A percentile compares a stretch with the other conserved stretches of the same genome.
phyloP scores from a whole-genome alignment of 169 alveolate genomes.

The Cystoisospora suis region DNA sequence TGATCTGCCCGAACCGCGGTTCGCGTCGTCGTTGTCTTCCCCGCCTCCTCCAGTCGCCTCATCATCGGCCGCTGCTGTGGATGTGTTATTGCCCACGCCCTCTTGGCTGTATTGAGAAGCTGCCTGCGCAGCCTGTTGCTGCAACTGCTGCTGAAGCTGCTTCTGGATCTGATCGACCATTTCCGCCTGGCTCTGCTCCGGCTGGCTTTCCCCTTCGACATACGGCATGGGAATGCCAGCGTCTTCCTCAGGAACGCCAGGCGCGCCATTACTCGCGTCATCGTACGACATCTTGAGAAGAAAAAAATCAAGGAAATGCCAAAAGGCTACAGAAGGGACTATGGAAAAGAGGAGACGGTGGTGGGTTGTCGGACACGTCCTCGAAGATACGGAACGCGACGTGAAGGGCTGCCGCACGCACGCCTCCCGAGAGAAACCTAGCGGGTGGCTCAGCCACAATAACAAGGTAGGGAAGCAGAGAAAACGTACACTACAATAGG shows the following conservation, averaged over 20 bases:
- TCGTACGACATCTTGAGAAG: background rate
- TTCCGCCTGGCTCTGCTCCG: background rate
- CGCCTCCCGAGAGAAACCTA: too few relatives aligned
- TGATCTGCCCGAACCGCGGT: background rate
- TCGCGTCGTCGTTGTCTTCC: background rate
- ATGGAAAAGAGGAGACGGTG: background rate
- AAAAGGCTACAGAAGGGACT: background rate
- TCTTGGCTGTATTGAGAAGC: too few relatives aligned
- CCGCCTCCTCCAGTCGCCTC: background rate
- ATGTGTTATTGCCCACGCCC: background rate
- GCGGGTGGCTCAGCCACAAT: too few relatives aligned
- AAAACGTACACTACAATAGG: too few relatives aligned
- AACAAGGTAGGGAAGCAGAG: too few relatives aligned
- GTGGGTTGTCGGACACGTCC: too few relatives aligned
- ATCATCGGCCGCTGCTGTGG: background rate
- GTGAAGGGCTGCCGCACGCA: too few relatives aligned
- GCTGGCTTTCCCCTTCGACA: conserved; percentile 5
- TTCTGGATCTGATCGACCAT: too few relatives aligned
- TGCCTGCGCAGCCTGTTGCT: background rate
- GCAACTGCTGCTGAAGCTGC: background rate
- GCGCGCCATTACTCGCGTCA: background rate
- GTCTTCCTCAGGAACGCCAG: conserved; percentile 6
- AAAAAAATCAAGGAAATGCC: background rate
- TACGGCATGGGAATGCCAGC: conserved; percentile 1
- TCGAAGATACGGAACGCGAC: too few relatives aligned